These are phyloP conservation scores for Centrapalus pauciflorus DNA, from an alignment of 129 eudicot genomes.

Conservation along the genomic window DNA sequence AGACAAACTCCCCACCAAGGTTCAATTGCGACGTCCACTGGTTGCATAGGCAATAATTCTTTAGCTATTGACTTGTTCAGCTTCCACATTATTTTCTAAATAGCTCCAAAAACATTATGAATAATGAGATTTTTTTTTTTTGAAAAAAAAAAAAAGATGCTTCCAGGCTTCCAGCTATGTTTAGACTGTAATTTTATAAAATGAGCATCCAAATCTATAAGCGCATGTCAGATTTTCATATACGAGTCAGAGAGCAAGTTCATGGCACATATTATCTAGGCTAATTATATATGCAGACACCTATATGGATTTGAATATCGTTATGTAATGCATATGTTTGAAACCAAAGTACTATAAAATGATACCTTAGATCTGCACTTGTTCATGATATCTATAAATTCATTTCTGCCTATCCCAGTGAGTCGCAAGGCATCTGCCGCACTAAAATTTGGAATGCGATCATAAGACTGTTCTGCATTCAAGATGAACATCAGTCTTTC, in stretches of 20 bases:
- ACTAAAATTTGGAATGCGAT: constrained; percentile 96
- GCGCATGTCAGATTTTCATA: neutral
- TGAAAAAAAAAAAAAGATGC: constrained; percentile 11
- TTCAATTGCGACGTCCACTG: constrained; percentile 79
- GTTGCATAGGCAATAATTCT: constrained; percentile 82
- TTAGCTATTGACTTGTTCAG: constrained; percentile 97
- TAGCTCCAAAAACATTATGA: constrained; percentile 36
- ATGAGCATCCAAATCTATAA: neutral
- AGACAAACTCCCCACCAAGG: constrained; percentile 99
- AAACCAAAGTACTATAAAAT: neutral
- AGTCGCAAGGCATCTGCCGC: constrained; percentile 99
- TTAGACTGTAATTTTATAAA: constrained; percentile 7
- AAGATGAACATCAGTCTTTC: constrained; percentile 22
- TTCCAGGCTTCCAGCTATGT: constrained; percentile 16
- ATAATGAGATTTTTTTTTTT: constrained; percentile 29
- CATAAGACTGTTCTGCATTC: constrained; percentile 96
- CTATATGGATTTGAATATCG: neutral
- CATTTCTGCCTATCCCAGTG: constrained; percentile 96
- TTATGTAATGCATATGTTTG: neutral
- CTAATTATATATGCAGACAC: neutral
- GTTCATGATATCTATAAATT: constrained; percentile 98
- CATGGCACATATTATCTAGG: no score
- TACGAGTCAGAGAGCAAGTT: no score
- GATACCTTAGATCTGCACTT: constrained; percentile 98
- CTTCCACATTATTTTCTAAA: constrained; percentile 99